phyloP scores from a whole-genome alignment of 495 filamentous ascomycete species.

The Penicillium maclennaniae region DNA sequence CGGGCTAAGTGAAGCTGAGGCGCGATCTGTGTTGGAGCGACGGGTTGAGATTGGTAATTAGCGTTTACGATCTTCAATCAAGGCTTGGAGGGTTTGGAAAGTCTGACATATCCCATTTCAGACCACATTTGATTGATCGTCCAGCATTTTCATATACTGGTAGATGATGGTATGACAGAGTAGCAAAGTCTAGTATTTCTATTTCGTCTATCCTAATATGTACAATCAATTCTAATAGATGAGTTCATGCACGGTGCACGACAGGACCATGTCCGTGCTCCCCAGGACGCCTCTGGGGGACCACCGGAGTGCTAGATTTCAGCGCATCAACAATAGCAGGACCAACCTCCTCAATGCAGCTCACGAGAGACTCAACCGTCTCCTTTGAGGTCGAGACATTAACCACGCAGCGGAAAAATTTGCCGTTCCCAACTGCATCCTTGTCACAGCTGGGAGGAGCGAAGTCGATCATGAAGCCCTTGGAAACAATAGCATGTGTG shows the following conservation, averaged over 20 bases:
- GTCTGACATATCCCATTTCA: neutral
- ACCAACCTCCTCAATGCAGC: conserved; percentile 65
- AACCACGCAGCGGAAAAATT: conserved; percentile 86
- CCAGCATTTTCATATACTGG: neutral
- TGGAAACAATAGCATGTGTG: conserved; percentile 57
- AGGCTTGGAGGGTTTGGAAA: neutral
- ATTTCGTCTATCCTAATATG: neutral
- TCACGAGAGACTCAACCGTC: conserved; percentile 74
- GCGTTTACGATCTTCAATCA: neutral
- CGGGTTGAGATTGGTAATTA: conserved; percentile 64
- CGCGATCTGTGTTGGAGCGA: conserved; percentile 69
- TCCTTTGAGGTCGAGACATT: conserved; percentile 67
- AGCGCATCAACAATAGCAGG: conserved; percentile 41
- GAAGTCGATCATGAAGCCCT: conserved; percentile 94
- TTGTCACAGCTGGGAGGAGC: conserved; percentile 60
- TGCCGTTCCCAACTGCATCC: conserved; percentile 57
- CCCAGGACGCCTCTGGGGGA: conserved; percentile 22
- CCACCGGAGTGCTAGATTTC: conserved; percentile 15
- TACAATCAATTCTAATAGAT: neutral
- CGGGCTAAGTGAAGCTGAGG: conserved; percentile 64
- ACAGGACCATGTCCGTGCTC: conserved; percentile 37
- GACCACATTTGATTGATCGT: neutral
- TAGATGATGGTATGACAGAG: neutral
- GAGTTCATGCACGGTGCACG: conserved; percentile 24
- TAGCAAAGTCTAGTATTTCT: too few relatives aligned